Evolutionary conservation across 2,329 filamentous ascomycete species (phyloP).

Genomic region (Alternaria alternata): DNA sequence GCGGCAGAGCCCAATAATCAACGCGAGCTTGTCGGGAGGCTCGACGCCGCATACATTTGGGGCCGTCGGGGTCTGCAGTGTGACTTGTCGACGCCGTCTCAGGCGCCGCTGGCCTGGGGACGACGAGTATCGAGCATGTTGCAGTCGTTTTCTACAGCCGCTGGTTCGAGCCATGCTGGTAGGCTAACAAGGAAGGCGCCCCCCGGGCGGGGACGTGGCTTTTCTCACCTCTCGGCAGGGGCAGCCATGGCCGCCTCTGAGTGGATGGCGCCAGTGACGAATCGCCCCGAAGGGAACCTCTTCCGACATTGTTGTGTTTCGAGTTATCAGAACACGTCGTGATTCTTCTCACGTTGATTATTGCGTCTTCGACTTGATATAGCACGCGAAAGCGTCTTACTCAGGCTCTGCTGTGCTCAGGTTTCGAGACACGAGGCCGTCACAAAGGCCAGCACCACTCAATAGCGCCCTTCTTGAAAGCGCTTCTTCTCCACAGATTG

Average conservation of each 20-base stretch:
- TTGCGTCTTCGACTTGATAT: not conserved
- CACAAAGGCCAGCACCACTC: too few species aligned
- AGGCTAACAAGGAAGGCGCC: slow-evolving; percentile 3
- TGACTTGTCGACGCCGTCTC: not conserved
- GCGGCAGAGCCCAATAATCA: not conserved
- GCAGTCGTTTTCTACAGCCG: not conserved
- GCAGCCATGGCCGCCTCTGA: not conserved
- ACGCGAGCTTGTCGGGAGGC: not conserved
- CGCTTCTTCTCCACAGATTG: too few species aligned
- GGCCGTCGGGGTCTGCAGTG: not conserved
- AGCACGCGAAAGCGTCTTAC: not conserved
- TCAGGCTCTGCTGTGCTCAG: not conserved
- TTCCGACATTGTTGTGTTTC: slow-evolving; percentile 17
- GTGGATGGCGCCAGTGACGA: not conserved
- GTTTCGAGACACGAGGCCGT: not conserved
- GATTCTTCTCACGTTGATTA: not conserved
- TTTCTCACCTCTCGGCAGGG: not conserved
- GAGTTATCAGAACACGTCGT: not conserved
- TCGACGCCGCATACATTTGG: not conserved
- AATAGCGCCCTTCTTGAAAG: not conserved
- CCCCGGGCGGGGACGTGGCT: slow-evolving; percentile 7
- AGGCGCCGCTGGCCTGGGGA: not conserved
- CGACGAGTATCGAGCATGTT: not conserved
- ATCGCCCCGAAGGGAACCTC: not conserved
- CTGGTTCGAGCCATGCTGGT: slow-evolving; percentile 9